Evolutionary conservation across 768 basidiomycete species (phyloP).

Genomic region (Leccinum olivaceopallidum): DNA sequence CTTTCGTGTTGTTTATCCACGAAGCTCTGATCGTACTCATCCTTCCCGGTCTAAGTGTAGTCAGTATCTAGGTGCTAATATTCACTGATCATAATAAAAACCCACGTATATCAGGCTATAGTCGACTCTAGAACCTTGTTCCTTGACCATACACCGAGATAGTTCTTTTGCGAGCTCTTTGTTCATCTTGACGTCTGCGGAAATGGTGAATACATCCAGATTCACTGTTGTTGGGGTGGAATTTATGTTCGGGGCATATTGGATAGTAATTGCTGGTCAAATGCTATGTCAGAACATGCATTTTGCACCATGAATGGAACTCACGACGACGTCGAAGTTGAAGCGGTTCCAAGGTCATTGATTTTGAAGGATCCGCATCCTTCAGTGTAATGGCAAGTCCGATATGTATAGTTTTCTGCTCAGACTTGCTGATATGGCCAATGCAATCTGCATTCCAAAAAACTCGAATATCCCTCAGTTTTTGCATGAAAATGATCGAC

Average conservation of each 20-base stretch:
- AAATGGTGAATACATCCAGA: constrained; percentile 27
- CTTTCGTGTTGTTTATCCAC: neutral
- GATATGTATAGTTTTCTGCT: constrained; percentile 40
- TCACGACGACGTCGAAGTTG: constrained; percentile 42
- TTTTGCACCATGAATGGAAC: neutral
- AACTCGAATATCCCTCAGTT: constrained; percentile 71
- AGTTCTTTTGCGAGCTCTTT: neutral
- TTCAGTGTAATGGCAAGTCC: constrained; percentile 56
- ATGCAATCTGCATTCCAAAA: constrained; percentile 67
- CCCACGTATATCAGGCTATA: constrained; percentile 14
- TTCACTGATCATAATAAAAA: neutral
- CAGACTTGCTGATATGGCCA: constrained; percentile 52
- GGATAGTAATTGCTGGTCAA: too few relatives aligned
- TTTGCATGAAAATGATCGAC: constrained; percentile 88
- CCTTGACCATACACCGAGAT: constrained; percentile 1
- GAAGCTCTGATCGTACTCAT: constrained; percentile 5
- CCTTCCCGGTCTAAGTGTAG: constrained; percentile 5
- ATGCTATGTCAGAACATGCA: too few relatives aligned
- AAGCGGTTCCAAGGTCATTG: constrained; percentile 51
- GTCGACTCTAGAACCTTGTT: neutral
- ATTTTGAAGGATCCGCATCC: constrained; percentile 46
- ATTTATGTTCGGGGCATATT: neutral
- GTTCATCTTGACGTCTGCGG: neutral
- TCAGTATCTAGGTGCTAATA: neutral
- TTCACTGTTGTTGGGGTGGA: constrained; percentile 34